Evolutionary conservation across 192 early-diverging fungal genomes (phyloP), one percentile per base, ranked within the genome.

Genomic region (Funneliformis geosporum): DNA sequence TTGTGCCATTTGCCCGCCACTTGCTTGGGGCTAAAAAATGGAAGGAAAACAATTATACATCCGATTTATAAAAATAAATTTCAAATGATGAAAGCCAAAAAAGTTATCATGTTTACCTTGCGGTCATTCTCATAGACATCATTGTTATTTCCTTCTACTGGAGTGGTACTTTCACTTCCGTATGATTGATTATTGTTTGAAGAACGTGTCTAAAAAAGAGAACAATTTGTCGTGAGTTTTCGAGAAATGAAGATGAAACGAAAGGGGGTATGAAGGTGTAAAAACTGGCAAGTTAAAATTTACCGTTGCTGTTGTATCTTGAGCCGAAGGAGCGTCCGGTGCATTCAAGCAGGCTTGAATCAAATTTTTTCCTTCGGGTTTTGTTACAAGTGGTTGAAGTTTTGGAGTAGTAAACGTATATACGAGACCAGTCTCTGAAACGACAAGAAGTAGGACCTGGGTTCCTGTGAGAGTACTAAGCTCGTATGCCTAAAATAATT

Each of bases 341-440:
- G 94, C 91, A 86, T 96, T 96, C 73, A 98, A 87, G 82, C 96
- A 98, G 7, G 90, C 87, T 83, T 98, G 96, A 83, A 98, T 98
- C 62, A 97, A 87, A 76, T 94, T 94, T 84, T 97, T 96, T 67
- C 95, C 96, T 80, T 97, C 94, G 11, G 93, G 86, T 84, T 96
- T 93, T 27, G 95, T 95, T 75, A 98, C 95, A 27, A 98, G 88
- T 10, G 96, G 95, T 84, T 96, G 95, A 65, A 98, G 89, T 86
- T 96, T 96, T 46, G 93, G 93, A 28, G 96, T 98, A 8, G 96
- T 95, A 83, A 96, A 97, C 18, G 95, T 97, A 85, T 97, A 97
- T 11, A 98, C 96, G 55, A 96, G 92, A 28, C 96, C 96, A 61
- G 96, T 97, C 83, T 98, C 96, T 10, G 95, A 96, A 50, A 96